Evolutionary conservation across 1,284 basidiomycete species (phyloP).

Genomic region (Moesziomyces sp.): DNA sequence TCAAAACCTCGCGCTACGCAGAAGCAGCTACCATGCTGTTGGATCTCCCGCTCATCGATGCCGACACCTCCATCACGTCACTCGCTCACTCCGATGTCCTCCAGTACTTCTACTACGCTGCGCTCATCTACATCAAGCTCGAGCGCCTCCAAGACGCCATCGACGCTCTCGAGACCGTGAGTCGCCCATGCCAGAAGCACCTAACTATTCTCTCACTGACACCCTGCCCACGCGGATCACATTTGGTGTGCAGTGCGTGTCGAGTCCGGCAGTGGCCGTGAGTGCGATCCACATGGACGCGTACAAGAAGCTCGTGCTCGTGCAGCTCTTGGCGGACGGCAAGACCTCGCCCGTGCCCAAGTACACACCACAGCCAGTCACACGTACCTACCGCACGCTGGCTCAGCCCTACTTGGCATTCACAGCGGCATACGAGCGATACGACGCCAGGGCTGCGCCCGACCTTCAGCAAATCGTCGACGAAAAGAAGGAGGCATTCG

Average conservation of each 20-base stretch:
- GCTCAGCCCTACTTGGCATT: conserved; percentile 28
- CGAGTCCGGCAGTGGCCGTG: conserved; percentile 76
- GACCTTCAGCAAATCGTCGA: conserved; percentile 23
- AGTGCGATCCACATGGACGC: conserved; percentile 83
- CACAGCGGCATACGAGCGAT: conserved; percentile 24
- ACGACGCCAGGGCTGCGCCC: conserved; percentile 1
- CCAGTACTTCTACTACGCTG: conserved; percentile 60
- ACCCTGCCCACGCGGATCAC: not conserved
- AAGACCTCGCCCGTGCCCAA: conserved; percentile 64
- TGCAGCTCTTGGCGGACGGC: conserved; percentile 80
- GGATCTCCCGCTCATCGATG: conserved; percentile 40
- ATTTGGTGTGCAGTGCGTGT: conserved; percentile 70
- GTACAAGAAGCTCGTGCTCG: conserved; percentile 80
- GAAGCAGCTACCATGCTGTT: conserved; percentile 47
- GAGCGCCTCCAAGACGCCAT: conserved; percentile 40
- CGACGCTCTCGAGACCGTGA: conserved; percentile 54
- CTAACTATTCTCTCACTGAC: not conserved
- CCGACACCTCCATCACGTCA: conserved; percentile 32
- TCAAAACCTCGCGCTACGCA: conserved; percentile 43
- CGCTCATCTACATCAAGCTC: conserved; percentile 48
- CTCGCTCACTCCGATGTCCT: conserved; percentile 48
- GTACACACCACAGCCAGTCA: conserved; percentile 24
- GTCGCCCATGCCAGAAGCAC: conserved; percentile 2
- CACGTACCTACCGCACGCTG: conserved; percentile 25
- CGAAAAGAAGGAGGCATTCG: conserved; percentile 23